Evolutionary conservation across 2,329 filamentous ascomycete species (phyloP), one percentile per base, ranked within the genome.

Genomic region (Paraphaeosphaeria minitans): DNA sequence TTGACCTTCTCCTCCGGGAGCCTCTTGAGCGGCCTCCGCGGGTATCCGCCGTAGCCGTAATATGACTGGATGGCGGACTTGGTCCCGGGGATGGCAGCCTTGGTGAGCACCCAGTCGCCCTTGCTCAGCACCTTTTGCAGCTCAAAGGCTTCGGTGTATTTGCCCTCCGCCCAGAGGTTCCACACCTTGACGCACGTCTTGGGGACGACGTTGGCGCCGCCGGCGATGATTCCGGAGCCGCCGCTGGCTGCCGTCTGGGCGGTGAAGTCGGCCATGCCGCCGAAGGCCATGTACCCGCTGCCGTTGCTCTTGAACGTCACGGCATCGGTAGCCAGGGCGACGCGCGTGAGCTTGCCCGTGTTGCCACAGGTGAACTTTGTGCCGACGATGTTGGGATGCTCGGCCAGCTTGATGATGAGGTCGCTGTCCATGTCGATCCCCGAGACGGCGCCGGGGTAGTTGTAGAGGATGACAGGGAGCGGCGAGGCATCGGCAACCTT

Each of bases 291-390:
- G 81, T 93, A 96, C 8, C 78, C 79, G 16, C 75, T 78, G 37
- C 78, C 78, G 37, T 73, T 62, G 57, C 71, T 73, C 66, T 77
- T 78, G 53, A 89, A 87, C 0, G 89, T 92, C 76, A 87, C 86
- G 57, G 92, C 91, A 67, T 90, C 81, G 49, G 89, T 87, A 47
- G 87, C 91, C 14, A 84, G 78, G 7, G 92, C 91, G 4, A 96
- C 91, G 33, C 92, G 88, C 13, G 92, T 94, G 65, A 96, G 84
- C 80, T 96, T 96, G 64, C 92, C 92, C 0, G 91, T 95, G 81
- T 92, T 95, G 65, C 91, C 92, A 75, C 92, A 96, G 42, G 92
- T 96, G 82, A 96, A 96, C 78, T 96, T 96, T 56, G 91, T 93
- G 62, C 92, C 92, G 62, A 93, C 81, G 70, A 96, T 92, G 79